Evolutionary conservation across 352 stramenopile species (phyloP).

Genomic region (Phytophthora podocarpi): DNA sequence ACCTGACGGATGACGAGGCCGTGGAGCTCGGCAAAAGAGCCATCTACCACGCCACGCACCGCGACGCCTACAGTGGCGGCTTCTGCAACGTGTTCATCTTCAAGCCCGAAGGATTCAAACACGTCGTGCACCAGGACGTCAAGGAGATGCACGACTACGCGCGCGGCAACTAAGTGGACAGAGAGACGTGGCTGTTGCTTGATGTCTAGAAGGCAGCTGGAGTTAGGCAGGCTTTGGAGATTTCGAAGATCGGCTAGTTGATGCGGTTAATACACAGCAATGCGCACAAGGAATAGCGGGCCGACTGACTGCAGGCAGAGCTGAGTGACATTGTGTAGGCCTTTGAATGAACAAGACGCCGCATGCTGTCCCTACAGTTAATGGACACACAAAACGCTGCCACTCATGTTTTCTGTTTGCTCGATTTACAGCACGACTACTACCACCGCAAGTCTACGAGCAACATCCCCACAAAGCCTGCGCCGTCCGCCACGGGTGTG

Average conservation of each 20-base stretch:
- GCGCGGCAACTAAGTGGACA: conserved; percentile 46
- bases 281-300: neutral
- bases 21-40: conserved; percentile 98
- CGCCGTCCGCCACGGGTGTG: conserved; percentile 64
- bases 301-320: neutral
- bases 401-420: conserved; percentile 29
- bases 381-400: conserved; percentile 21
- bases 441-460: conserved; percentile 85
- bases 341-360: conserved; percentile 6
- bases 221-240: neutral
- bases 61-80: conserved; percentile 98
- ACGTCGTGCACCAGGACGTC: conserved; percentile 97
- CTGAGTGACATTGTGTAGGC: too few relatives aligned
- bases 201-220: neutral
- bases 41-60: conserved; percentile 99
- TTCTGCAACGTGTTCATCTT: conserved; percentile 98
- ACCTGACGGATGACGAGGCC: conserved; percentile 98
- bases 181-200: conserved; percentile 2
- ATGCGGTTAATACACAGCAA: conserved; percentile 12
- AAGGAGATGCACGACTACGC: conserved; percentile 97
- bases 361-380: conserved; percentile 3
- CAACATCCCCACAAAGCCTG: conserved; percentile 85
- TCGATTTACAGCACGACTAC: conserved; percentile 35
- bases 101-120: conserved; percentile 96
- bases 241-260: neutral